Base-by-base conservation (phyloP, 1,139 yeast species). In the Scheffersomyces parashehatae region DNA sequence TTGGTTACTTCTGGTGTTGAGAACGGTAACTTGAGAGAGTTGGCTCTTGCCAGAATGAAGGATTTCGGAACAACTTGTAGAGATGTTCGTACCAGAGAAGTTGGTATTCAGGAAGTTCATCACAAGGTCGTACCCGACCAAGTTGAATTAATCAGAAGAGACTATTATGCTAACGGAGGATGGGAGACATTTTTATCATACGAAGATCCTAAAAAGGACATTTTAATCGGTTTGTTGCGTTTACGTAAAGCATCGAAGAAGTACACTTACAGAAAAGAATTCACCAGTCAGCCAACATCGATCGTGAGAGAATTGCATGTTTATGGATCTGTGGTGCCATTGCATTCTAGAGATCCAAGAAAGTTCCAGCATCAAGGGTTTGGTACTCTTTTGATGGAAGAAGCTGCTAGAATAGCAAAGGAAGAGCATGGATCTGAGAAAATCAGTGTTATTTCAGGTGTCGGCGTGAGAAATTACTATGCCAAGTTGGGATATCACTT, bases 301-400 rank as follows among this genome's bases (percentile, higher is more conserved):
- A 82, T 93, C 46, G 98, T 93, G 28, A 81, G 99, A 63, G 99
- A 93, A 65, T 75, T 93, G 53, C 99, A 93, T 59, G 99, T 93
- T 26, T 93, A 93, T 59, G 99, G 99, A 7, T 88, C 96, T 3
- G 98, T 91, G 26, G 99, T 93, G 29, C 99, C 99, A 2, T 70
- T 93, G 50, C 99, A 95, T 64, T 87, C 95, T n/a, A 79, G 98
- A 55, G 99, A 93, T 66, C 99, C 99, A 41, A 80, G 97, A 58
- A 93, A 93, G 65, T 93, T 93, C 72, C 99, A 93, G 72, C 99
- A 93, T 73, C 99, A 95, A 75, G 99, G 99, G 14, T 93, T 93
- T 62, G 99, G 99, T 49, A 91, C 99, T 2, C 75, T 93, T 56
- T 70, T 93, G 44, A 93, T 93, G 99, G 99, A 95, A 67, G 99